Percentiles rank a stretch among this genome's conserved stretches.
Conservation (phyloP, 495 filamentous ascomycete species). For the Xylaria sp. region DNA sequence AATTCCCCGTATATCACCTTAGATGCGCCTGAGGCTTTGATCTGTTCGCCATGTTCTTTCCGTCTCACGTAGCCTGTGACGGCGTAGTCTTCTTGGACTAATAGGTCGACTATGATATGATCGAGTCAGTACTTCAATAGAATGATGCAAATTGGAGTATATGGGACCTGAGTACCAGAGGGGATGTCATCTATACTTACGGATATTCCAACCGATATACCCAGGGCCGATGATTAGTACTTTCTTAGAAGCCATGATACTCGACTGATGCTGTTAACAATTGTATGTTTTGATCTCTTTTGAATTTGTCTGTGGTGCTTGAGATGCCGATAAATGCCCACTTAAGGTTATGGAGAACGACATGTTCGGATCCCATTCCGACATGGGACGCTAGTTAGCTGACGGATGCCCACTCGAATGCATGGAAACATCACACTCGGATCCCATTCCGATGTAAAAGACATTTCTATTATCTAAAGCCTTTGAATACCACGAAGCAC, state of each 20-base stretch:
- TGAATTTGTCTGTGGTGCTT: neutral
- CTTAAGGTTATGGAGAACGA: neutral
- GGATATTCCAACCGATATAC: constrained; percentile 48
- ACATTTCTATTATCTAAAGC: neutral
- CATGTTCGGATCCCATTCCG: neutral
- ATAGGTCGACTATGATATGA: constrained; percentile 37
- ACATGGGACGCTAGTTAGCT: neutral
- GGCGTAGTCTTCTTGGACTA: constrained; percentile 41
- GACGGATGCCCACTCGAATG: too few species aligned
- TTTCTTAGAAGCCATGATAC: constrained; percentile 33
- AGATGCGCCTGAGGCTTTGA: constrained; percentile 32
- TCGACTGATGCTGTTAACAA: neutral
- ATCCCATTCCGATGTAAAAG: neutral
- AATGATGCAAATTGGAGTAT: neutral
- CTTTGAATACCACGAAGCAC: neutral
- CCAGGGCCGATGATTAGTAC: constrained; percentile 51
- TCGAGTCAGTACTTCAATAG: neutral
- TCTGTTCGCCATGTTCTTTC: constrained; percentile 34
- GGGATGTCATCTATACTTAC: neutral
- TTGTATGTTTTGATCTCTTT: neutral
- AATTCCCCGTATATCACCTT: constrained; percentile 41
- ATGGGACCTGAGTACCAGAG: neutral
- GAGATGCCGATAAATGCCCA: neutral
- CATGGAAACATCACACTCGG: too few species aligned
- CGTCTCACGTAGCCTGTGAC: constrained; percentile 46